These are phyloP conservation scores for Botrytis medusae DNA, from an alignment of 2,329 filamentous ascomycete species.

Conservation along the genomic window DNA sequence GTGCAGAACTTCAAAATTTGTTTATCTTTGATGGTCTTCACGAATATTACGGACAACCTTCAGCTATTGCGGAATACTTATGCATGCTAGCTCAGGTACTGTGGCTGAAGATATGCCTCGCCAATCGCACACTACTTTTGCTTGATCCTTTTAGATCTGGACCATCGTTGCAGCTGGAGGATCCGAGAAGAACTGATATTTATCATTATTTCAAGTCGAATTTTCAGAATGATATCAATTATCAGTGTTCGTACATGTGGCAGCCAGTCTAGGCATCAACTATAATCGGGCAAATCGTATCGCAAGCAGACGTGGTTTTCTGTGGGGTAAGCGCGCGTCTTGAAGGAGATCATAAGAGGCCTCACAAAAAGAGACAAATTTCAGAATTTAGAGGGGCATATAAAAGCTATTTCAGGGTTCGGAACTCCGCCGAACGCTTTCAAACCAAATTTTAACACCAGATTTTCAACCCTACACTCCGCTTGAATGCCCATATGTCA, in stretches of 20 bases:
- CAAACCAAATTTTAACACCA: not conserved
- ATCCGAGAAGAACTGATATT: slow-evolving; percentile 21
- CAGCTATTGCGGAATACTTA: slow-evolving; percentile 16
- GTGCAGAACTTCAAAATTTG: not conserved
- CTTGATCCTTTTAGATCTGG: slow-evolving; percentile 18
- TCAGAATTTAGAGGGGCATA: slow-evolving; percentile 26
- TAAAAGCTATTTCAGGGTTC: too few species aligned
- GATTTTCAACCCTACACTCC: not conserved
- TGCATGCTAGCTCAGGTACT: not conserved
- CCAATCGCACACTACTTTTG: slow-evolving; percentile 19
- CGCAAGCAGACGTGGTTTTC: slow-evolving; percentile 22
- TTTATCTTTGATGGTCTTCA: not conserved
- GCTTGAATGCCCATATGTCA: not conserved
- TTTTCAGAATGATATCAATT: not conserved
- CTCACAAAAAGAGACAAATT: slow-evolving; percentile 27
- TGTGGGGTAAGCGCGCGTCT: slow-evolving; percentile 25
- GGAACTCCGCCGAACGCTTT: too few species aligned
- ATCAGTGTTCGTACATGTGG: not conserved
- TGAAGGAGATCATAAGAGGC: slow-evolving; percentile 21
- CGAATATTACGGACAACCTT: slow-evolving; percentile 20
- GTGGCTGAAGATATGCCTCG: slow-evolving; percentile 22
- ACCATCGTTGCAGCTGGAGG: slow-evolving; percentile 15
- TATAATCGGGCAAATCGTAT: slow-evolving; percentile 7
- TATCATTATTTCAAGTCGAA: slow-evolving; percentile 13
- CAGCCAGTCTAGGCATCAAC: not conserved